Percentiles rank a stretch among this genome's conserved stretches.
Evolutionary conservation across 1,284 basidiomycete genomes (phyloP).

Genomic region (Cryptococcus jaspeensis): DNA sequence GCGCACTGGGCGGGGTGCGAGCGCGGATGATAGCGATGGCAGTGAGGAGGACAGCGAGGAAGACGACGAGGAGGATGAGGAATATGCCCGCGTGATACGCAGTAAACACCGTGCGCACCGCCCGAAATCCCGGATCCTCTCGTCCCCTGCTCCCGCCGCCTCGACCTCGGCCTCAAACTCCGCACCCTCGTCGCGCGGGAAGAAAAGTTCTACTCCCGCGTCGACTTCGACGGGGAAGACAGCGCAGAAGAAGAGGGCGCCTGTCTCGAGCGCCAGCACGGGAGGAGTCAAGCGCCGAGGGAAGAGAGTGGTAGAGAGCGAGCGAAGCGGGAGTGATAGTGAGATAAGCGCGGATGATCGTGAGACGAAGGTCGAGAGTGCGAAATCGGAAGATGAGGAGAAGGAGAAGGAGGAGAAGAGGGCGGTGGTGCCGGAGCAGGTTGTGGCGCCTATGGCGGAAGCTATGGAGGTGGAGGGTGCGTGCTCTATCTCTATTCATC

Average conservation of each 20-base stretch:
- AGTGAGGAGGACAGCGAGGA: background rate
- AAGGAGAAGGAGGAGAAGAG: constrained; percentile 11
- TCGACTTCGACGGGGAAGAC: too few species aligned
- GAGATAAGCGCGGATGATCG: background rate
- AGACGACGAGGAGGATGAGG: constrained; percentile 2
- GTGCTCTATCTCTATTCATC: constrained; percentile 13
- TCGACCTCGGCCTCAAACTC: background rate
- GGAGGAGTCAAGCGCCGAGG: too few species aligned
- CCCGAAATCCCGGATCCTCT: too few species aligned
- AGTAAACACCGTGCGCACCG: background rate
- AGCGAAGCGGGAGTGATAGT: background rate
- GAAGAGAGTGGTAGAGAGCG: too few species aligned
- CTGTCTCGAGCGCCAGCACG: background rate
- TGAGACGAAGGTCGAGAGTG: background rate
- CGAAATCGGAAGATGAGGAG: constrained; percentile 6
- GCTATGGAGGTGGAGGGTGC: background rate
- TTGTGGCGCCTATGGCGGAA: constrained; percentile 6
- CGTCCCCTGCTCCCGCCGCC: background rate
- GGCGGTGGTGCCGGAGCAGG: constrained; percentile 18
- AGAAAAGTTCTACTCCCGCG: too few species aligned
- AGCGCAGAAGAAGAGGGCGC: too few species aligned
- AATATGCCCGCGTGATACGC: background rate
- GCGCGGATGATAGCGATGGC: background rate
- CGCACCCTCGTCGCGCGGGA: background rate
- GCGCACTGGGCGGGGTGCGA: background rate